A percentile compares a stretch with the other conserved stretches of the same genome.
These are phyloP conservation scores for Peziza echinospora DNA, from an alignment of 495 filamentous ascomycete species.

Conservation along the genomic window DNA sequence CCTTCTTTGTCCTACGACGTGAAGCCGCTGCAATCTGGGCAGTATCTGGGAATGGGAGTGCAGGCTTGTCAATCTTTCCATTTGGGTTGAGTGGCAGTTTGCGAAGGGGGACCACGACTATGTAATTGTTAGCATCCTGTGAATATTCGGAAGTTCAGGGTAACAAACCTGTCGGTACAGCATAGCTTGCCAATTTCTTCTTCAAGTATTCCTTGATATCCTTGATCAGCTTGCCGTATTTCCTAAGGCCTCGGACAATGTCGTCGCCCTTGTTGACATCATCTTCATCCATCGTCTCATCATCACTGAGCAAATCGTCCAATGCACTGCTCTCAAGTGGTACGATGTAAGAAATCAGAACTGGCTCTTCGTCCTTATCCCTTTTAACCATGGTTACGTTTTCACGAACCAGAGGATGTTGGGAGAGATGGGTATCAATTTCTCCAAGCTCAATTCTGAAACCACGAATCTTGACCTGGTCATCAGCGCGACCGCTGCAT, in stretches of 20 bases:
- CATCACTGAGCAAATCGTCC: constrained; percentile 11
- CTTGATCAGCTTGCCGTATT: constrained; percentile 44
- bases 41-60: constrained; percentile 74
- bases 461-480: constrained; percentile 87
- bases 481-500: constrained; percentile 58
- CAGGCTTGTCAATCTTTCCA: constrained; percentile 80
- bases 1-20: constrained; percentile 1
- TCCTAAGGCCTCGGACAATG: constrained; percentile 39
- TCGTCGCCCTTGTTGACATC: constrained; percentile 25
- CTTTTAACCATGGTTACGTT: constrained; percentile 71
- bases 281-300: constrained; percentile 19
- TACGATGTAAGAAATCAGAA: constrained; percentile 75
- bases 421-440: constrained; percentile 66
- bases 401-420: constrained; percentile 60
- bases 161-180: constrained; percentile 38
- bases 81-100: constrained; percentile 83
- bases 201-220: constrained; percentile 57
- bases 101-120: constrained; percentile 53
- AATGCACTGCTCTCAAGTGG: constrained; percentile 24
- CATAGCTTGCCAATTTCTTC: constrained; percentile 54
- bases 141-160: neutral
- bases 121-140: neutral
- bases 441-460: constrained; percentile 91
- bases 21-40: constrained; percentile 31
- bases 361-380: constrained; percentile 79